Evolutionary conservation across 352 stramenopile genomes (phyloP).

Genomic region (Phytophthora agathidicida): DNA sequence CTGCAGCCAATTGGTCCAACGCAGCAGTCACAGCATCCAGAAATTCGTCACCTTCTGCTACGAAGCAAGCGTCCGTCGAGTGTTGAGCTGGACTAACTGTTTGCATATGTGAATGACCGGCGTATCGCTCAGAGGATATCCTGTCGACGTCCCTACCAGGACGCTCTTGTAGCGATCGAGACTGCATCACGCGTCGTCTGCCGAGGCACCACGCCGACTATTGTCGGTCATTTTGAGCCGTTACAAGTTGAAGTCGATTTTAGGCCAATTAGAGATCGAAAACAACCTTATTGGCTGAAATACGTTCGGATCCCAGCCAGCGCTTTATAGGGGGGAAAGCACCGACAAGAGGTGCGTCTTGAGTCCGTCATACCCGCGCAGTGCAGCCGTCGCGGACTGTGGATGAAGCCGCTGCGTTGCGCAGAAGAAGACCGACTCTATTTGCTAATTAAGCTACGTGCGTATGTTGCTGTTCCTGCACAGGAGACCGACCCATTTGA

Average conservation of each 20-base stretch:
- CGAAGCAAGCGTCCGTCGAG: conserved; percentile 16
- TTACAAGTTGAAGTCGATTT: conserved; percentile 34
- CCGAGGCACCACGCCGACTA: not conserved
- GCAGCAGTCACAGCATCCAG: conserved; percentile 30
- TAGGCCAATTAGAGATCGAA: conserved; percentile 15
- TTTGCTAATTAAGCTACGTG: not conserved
- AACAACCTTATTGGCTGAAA: conserved; percentile 24
- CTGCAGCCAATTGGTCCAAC: conserved; percentile 22
- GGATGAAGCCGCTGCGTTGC: not conserved
- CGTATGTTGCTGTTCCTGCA: conserved; percentile 6
- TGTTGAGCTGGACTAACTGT: not conserved
- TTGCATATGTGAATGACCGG: no score
- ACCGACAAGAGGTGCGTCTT: conserved; percentile 10
- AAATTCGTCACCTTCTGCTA: conserved; percentile 42
- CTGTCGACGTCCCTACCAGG: not conserved
- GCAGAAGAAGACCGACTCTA: not conserved
- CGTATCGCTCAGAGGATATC: not conserved
- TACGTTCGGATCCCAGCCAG: conserved; percentile 30
- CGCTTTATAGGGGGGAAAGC: conserved; percentile 33
- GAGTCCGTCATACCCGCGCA: no score
- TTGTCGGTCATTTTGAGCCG: conserved; percentile 9
- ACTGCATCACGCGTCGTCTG: conserved; percentile 14
- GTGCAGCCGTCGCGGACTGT: conserved; percentile 2
- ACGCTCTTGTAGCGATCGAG: not conserved
- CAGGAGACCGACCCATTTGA: conserved; percentile 13